Percentiles rank a stretch among this genome's conserved stretches.
Evolutionary conservation across 768 basidiomycete genomes (phyloP).

Genomic region (Tricholoma sp.): DNA sequence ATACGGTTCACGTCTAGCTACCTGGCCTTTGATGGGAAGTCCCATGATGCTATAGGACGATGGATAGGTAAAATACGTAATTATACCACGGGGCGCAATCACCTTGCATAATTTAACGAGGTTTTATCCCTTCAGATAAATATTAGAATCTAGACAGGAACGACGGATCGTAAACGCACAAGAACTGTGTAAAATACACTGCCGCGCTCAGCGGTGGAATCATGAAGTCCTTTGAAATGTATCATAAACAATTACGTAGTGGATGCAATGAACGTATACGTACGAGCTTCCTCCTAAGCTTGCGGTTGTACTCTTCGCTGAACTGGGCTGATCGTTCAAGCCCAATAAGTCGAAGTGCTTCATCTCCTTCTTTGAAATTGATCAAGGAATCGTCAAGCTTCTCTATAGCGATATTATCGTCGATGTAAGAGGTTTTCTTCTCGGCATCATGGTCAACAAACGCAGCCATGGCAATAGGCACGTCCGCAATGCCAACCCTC

Average conservation of each 20-base stretch:
- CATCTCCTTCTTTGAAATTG: conserved; percentile 45
- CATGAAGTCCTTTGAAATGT: conserved; percentile 37
- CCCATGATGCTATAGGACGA: conserved; percentile 48
- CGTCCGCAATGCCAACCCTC: too few relatives aligned
- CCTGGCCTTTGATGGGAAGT: conserved; percentile 59
- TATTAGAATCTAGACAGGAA: background rate
- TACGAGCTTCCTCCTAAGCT: conserved; percentile 56
- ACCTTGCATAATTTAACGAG: conserved; percentile 68
- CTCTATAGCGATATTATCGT: background rate
- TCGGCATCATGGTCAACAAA: background rate
- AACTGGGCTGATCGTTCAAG: conserved; percentile 44
- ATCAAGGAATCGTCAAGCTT: conserved; percentile 14
- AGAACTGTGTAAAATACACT: conserved; percentile 64
- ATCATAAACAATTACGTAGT: background rate
- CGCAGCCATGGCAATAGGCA: background rate
- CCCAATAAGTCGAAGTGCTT: conserved; percentile 58
- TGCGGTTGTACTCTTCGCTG: conserved; percentile 56
- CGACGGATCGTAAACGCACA: conserved; percentile 32
- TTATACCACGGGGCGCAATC: conserved; percentile 1
- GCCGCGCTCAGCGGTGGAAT: conserved; percentile 56
- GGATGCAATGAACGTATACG: conserved; percentile 21
- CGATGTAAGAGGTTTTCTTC: too few relatives aligned
- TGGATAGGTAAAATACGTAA: background rate
- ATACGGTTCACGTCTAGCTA: conserved; percentile 12
- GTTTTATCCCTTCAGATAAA: conserved; percentile 53